Conservation (phyloP, 441 rosid genomes). For the Eruca vesicaria region DNA sequence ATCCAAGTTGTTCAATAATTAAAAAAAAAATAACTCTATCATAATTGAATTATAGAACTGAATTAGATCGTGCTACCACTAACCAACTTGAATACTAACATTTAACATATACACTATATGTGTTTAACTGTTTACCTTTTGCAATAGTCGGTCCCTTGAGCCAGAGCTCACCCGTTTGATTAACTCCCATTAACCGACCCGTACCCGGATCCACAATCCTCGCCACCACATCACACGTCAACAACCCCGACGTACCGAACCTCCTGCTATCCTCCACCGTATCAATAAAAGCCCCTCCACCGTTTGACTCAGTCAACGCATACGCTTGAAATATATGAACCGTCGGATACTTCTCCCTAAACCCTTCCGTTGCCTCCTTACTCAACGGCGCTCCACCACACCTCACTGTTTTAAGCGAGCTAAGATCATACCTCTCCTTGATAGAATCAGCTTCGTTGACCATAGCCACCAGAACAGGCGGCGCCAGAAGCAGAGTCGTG, state of each 20-base stretch:
- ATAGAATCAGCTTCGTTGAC: constrained; percentile 55
- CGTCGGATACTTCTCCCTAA: constrained; percentile 49
- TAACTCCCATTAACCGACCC: constrained; percentile 44
- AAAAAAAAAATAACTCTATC: no score
- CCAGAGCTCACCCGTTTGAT: constrained; percentile 86
- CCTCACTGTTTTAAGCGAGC: constrained; percentile 54
- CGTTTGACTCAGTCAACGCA: constrained; percentile 82
- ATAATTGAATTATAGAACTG: no score
- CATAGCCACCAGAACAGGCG: constrained; percentile 76
- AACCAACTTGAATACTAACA: no score
- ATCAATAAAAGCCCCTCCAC: constrained; percentile 60
- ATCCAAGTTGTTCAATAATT: not conserved
- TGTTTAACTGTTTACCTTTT: no score
- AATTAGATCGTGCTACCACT: not conserved
- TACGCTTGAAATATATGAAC: constrained; percentile 61
- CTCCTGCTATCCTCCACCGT: constrained; percentile 69
- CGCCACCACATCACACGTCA: constrained; percentile 67
- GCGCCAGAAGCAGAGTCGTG: constrained; percentile 68
- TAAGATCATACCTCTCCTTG: constrained; percentile 52
- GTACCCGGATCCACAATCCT: constrained; percentile 68
- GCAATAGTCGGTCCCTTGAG: constrained; percentile 71
- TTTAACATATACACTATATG: no score
- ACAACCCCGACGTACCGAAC: constrained; percentile 73
- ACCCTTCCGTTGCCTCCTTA: constrained; percentile 76
- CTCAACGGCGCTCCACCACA: constrained; percentile 90